A percentile compares a stretch with the other conserved stretches of the same genome.
Evolutionary conservation across 2,329 filamentous ascomycete genomes (phyloP).

Genomic region (Alternaria incomplexa): DNA sequence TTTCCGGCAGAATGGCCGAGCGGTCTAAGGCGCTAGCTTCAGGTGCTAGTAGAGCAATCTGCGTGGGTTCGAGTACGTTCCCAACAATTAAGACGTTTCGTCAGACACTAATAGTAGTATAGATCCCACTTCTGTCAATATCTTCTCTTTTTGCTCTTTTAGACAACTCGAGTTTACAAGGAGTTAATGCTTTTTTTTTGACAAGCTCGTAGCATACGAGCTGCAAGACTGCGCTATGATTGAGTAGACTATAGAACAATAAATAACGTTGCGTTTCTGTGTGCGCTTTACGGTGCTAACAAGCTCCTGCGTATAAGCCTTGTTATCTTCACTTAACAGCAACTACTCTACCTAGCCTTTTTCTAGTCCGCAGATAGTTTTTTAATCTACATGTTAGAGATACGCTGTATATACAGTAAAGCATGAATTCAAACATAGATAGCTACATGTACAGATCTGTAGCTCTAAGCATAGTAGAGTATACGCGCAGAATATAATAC

Average conservation of each 20-base stretch:
- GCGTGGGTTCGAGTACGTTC: conserved; percentile 29
- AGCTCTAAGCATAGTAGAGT: neutral
- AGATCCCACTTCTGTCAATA: conserved; percentile 26
- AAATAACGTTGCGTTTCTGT: neutral
- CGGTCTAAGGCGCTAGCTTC: conserved; percentile 38
- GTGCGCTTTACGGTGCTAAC: neutral
- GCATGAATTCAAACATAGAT: neutral
- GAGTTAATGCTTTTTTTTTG: neutral
- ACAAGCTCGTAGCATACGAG: neutral
- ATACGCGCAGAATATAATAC: neutral
- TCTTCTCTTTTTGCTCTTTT: conserved; percentile 4
- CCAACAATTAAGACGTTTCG: neutral
- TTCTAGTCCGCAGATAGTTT: too few species aligned
- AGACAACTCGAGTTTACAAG: neutral
- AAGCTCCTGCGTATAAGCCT: too few species aligned
- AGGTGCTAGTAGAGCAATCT: conserved; percentile 37
- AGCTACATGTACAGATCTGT: neutral
- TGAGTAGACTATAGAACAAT: neutral
- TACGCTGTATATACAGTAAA: neutral
- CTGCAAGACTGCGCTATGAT: neutral
- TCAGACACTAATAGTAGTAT: neutral
- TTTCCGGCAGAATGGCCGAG: conserved; percentile 17
- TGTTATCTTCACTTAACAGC: too few species aligned
- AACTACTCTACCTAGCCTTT: too few species aligned
- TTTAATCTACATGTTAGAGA: neutral